Conservation (phyloP, 768 basidiomycete genomes). For the Podaxis rugospora region DNA sequence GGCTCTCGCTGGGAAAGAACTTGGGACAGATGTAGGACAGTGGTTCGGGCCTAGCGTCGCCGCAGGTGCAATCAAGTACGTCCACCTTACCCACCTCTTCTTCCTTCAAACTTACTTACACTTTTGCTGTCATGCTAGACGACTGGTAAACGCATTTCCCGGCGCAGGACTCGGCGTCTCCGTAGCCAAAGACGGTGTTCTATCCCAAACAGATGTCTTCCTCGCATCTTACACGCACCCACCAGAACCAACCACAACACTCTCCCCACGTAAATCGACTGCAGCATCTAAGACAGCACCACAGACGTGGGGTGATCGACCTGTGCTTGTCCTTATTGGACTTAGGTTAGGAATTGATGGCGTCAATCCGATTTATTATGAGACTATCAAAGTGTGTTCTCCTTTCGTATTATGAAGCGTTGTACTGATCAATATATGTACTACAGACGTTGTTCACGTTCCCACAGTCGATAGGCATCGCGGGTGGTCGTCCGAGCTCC, state of each 20-base stretch:
- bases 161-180: constrained; percentile 78
- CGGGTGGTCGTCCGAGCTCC: constrained; percentile 93
- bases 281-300: neutral
- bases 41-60: constrained; percentile 99
- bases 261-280: constrained; percentile 6
- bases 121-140: constrained; percentile 33
- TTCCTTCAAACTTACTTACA: neutral
- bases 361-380: constrained; percentile 93
- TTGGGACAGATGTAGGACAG: constrained; percentile 93
- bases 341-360: constrained; percentile 87
- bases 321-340: constrained; percentile 84
- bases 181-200: constrained; percentile 74
- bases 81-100: constrained; percentile 6
- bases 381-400: constrained; percentile 51
- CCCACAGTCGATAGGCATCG: constrained; percentile 95
- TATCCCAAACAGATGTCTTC: constrained; percentile 86
- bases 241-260: constrained; percentile 23
- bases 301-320: constrained; percentile 69
- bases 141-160: constrained; percentile 74
- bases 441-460: constrained; percentile 79
- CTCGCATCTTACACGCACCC: constrained; percentile 56
- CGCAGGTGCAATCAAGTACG: constrained; percentile 91
- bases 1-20: constrained; percentile 90
- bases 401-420: neutral
- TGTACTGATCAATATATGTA: neutral